These are phyloP conservation scores for Closterium sp. DNA, from an alignment of 139 green algal species.

Conservation along the genomic window DNA sequence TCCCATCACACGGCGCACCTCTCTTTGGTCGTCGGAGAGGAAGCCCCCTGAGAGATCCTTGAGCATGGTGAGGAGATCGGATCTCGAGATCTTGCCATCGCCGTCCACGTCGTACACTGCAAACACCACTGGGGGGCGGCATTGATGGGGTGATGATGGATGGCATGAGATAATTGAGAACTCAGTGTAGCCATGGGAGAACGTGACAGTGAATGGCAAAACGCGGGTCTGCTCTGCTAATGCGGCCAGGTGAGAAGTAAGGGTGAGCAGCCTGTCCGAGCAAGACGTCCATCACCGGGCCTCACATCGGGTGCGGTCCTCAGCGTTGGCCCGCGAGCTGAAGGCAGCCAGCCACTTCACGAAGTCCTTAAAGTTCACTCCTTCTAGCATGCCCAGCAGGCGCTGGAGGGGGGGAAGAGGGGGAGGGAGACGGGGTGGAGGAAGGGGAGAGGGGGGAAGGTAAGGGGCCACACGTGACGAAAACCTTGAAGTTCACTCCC, in stretches of 20 bases:
- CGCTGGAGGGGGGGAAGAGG: conserved; percentile 18
- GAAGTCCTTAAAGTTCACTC: conserved; percentile 92
- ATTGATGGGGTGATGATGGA: no score
- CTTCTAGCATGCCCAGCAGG: conserved; percentile 78
- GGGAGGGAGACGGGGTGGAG: not conserved
- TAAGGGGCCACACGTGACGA: conserved; percentile 38
- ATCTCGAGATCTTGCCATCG: conserved; percentile 22
- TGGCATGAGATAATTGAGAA: no score
- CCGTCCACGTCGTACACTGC: conserved; percentile 34
- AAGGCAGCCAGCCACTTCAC: conserved; percentile 76
- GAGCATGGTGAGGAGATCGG: conserved; percentile 30
- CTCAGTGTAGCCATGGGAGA: no score
- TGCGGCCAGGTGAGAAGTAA: no score
- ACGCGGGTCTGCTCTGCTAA: no score
- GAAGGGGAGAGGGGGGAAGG: not conserved
- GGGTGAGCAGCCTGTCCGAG: no score
- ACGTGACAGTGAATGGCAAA: no score
- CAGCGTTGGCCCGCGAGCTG: conserved; percentile 59
- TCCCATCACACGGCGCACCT: conserved; percentile 10
- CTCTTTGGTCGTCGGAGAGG: conserved; percentile 34
- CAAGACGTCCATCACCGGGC: not conserved
- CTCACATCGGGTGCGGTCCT: conserved; percentile 71
- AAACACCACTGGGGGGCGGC: conserved; percentile 38
- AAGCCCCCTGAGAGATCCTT: conserved; percentile 38
- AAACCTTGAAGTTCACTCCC: conserved; percentile 89